Percentiles rank a stretch among this genome's conserved stretches.
phyloP scores from a whole-genome alignment of 768 basidiomycete species.

The Rhizopogon sp. region DNA sequence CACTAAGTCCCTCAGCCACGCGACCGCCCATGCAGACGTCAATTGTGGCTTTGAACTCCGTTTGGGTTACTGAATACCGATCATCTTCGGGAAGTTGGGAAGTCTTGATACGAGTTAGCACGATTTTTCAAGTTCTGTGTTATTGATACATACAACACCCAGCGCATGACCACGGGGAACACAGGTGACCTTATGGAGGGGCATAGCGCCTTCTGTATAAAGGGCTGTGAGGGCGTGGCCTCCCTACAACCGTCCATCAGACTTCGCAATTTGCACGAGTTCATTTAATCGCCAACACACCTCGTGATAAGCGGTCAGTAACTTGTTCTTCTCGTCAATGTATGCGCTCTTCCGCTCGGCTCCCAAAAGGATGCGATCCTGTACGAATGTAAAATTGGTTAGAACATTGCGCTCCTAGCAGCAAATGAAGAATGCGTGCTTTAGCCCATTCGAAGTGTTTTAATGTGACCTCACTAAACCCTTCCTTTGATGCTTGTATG shows the following conservation, averaged over 20 bases:
- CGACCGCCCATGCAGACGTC: constrained; percentile 95
- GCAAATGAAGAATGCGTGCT: constrained; percentile 32
- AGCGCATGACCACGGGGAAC: constrained; percentile 93
- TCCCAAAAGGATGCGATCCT: constrained; percentile 97
- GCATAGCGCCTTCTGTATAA: constrained; percentile 93
- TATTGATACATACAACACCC: constrained; percentile 58
- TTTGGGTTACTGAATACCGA: constrained; percentile 62
- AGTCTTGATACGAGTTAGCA: constrained; percentile 44
- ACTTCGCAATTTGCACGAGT: neutral
- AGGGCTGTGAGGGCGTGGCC: constrained; percentile 94
- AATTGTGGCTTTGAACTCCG: constrained; percentile 75
- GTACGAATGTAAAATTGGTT: neutral
- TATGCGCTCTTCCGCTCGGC: constrained; percentile 89
- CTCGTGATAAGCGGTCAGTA: constrained; percentile 96
- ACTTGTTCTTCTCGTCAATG: constrained; percentile 81
- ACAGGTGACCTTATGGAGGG: constrained; percentile 96
- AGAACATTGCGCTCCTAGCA: neutral
- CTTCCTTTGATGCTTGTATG: constrained; percentile 89
- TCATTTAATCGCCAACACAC: constrained; percentile 31
- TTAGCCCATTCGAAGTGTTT: constrained; percentile 98
- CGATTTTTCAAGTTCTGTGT: neutral
- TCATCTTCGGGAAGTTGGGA: constrained; percentile 76
- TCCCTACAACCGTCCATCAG: constrained; percentile 43
- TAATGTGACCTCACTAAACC: constrained; percentile 61
- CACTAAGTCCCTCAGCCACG: constrained; percentile 88